phyloP scores from a whole-genome alignment of 805 yeast genomes.

The Clavispora phyllophila region DNA sequence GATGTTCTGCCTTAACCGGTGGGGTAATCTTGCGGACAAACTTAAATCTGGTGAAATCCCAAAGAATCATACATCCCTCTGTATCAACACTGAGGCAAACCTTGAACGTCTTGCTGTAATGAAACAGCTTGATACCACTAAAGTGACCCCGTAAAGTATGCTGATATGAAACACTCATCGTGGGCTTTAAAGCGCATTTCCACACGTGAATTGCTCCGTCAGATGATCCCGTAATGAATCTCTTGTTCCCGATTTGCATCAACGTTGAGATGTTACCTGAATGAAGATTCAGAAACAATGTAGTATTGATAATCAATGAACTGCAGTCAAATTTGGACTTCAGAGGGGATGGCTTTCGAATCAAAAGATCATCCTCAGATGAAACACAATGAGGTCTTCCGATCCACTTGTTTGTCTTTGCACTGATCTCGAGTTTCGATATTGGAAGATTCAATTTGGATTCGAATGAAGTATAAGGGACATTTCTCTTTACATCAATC shows the following conservation, averaged over 20 bases:
- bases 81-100: conserved; percentile 50
- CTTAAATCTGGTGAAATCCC: conserved; percentile 58
- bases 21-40: conserved; percentile 39
- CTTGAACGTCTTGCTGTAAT: conserved; percentile 49
- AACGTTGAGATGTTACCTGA: conserved; percentile 34
- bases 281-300: conserved; percentile 41
- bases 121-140: conserved; percentile 40
- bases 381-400: conserved; percentile 41
- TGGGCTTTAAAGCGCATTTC: conserved; percentile 34
- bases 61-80: conserved; percentile 50
- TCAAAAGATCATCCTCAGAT: conserved; percentile 32
- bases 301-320: conserved; percentile 37
- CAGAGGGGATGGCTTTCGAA: conserved; percentile 24
- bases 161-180: conserved; percentile 34
- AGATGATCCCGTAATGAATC: conserved; percentile 45
- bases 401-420: conserved; percentile 43
- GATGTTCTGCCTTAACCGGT: conserved; percentile 13
- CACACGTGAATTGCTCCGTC: conserved; percentile 62
- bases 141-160: conserved; percentile 56
- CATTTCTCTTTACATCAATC: conserved; percentile 19
- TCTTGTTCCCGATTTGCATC: conserved; percentile 36
- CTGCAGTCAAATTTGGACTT: conserved; percentile 19
- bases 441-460: conserved; percentile 39
- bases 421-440: conserved; percentile 40
- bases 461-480: conserved; percentile 41